Evolutionary conservation across 495 filamentous ascomycete species (phyloP).

Genomic region (Clohesyomyces aquaticus): DNA sequence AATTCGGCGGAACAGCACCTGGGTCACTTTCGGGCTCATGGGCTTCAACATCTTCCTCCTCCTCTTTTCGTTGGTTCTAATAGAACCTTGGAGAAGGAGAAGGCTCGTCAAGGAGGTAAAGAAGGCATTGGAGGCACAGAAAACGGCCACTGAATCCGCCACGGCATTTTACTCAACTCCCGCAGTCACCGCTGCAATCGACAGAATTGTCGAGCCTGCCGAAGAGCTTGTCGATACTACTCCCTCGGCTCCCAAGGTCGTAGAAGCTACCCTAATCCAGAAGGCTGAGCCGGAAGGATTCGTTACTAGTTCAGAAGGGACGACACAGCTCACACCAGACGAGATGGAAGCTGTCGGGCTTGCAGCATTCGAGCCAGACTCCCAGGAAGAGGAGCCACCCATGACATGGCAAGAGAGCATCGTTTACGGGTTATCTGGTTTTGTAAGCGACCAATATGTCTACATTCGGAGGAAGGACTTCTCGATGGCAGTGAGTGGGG

Average conservation of each 20-base stretch:
- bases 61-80: slow-evolving; percentile 83
- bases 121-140: slow-evolving; percentile 74
- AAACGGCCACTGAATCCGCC: slow-evolving; percentile 39
- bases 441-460: slow-evolving; percentile 73
- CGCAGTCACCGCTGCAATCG: slow-evolving; percentile 28
- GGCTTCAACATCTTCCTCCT: slow-evolving; percentile 91
- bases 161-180: slow-evolving; percentile 8
- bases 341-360: neutral
- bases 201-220: slow-evolving; percentile 5
- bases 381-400: neutral
- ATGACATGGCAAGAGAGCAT: slow-evolving; percentile 20
- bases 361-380: slow-evolving; percentile 30
- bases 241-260: neutral
- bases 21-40: slow-evolving; percentile 98
- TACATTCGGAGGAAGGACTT: slow-evolving; percentile 72
- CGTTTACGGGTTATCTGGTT: too few species aligned
- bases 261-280: neutral
- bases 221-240: slow-evolving; percentile 1
- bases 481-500: slow-evolving; percentile 70
- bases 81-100: slow-evolving; percentile 88
- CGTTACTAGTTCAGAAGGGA: neutral
- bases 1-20: slow-evolving; percentile 92
- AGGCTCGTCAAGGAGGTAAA: slow-evolving; percentile 81
- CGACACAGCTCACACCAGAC: slow-evolving; percentile 8
- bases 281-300: neutral